Evolutionary conservation across 768 basidiomycete species (phyloP).

Genomic region (Mycena belliarum): DNA sequence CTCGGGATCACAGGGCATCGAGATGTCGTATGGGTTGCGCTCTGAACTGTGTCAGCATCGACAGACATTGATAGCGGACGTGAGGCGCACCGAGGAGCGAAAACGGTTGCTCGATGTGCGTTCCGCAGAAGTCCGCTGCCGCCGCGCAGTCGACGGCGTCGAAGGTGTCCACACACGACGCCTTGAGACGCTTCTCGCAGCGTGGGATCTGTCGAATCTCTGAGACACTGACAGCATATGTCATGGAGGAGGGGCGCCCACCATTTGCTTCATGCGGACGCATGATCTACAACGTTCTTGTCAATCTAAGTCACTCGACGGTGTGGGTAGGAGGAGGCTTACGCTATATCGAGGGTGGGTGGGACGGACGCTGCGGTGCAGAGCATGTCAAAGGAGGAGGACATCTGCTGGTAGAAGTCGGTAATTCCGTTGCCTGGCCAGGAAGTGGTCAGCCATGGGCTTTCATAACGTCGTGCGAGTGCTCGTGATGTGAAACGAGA

Average conservation of each 20-base stretch:
- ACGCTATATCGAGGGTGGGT: constrained; percentile 39
- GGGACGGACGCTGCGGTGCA: constrained; percentile 44
- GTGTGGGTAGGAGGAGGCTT: constrained; percentile 10
- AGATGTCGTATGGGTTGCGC: constrained; percentile 58
- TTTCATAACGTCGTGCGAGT: too few species aligned
- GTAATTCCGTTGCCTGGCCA: constrained; percentile 45
- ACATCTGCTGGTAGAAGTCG: constrained; percentile 37
- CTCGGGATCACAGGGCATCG: constrained; percentile 36
- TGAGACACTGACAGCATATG: too few species aligned
- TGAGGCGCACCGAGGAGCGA: constrained; percentile 42
- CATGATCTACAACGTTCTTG: constrained; percentile 30
- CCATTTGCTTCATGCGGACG: constrained; percentile 44
- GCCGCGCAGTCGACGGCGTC: constrained; percentile 70
- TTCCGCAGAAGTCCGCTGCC: constrained; percentile 65
- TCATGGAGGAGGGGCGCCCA: constrained; percentile 29
- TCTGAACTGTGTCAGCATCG: constrained; percentile 20
- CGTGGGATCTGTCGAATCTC: constrained; percentile 53
- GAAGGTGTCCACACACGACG: constrained; percentile 63
- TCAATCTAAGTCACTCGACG: constrained; percentile 1
- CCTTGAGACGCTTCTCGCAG: constrained; percentile 59
- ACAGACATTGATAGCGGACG: too few species aligned
- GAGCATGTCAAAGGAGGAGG: constrained; percentile 47
- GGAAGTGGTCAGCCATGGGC: background rate
- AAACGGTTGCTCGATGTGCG: constrained; percentile 47
- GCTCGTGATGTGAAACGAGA: too few species aligned